Evolutionary conservation across 345 rosid genomes (phyloP), one percentile per base, ranked within the genome.

Genomic region (Physaria fendleri): DNA sequence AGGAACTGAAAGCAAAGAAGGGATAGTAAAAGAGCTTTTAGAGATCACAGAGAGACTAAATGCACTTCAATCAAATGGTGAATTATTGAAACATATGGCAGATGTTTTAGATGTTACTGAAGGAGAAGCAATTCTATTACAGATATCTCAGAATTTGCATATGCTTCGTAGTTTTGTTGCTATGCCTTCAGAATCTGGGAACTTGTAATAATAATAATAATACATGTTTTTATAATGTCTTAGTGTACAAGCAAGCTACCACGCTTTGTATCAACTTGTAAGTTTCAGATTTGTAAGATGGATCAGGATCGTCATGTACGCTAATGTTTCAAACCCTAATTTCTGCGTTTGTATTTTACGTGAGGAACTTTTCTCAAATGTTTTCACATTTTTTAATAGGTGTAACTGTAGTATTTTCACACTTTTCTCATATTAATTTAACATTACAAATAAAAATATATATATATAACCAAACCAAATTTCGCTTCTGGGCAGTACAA

Each of bases 31-130:
- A 24, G 76, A 74, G 70, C 65, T 78, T 51, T 56, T 45, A 17
- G 75, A 55, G 32, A 71, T 78, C 27, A 66, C 70, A 30, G 76
- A 72, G 53, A 68, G 74, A 25, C 71, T 72, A 66, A 65, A 64
- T 64, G 71, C 62, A n/a, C 78, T 83, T 51, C 81, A 76, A 56
- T 71, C 66, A 41, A 74, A 72, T 40, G 74, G 35, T 54, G 79
- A 58, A 20, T 44, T 76, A 14, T 56, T 69, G 41, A 74, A 71
- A 34, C 74, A 46, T 53, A 56, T 56, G 37, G 43, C 60, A 30
- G 47, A 58, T 30, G 56, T 65, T 13, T 56, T 60, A 9, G 67
- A 58, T 66, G 74, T 65, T 14, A 58, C 73, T 35, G 76, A 69
- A 43, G 69, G 74, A 45, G 64, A 53, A 51, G 71, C 74, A 65